phyloP scores from a whole-genome alignment of 2,329 filamentous ascomycete genomes.

The Nigrospora osmanthi region DNA sequence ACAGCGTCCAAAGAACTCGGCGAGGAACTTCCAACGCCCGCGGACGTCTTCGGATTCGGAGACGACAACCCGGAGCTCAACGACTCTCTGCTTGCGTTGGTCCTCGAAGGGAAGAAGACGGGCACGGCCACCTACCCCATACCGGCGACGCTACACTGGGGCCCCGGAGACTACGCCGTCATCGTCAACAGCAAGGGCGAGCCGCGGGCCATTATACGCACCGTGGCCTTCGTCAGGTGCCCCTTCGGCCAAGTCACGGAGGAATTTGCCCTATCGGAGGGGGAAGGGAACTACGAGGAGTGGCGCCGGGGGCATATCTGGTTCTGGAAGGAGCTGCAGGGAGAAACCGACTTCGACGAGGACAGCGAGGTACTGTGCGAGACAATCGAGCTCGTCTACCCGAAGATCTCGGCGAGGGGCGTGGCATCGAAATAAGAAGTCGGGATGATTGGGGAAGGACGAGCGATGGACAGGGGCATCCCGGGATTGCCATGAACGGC shows the following conservation, averaged over 20 bases:
- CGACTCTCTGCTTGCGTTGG: constrained; percentile 10
- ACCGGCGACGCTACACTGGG: constrained; percentile 18
- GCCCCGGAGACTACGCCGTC: constrained; percentile 16
- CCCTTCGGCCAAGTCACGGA: constrained; percentile 1
- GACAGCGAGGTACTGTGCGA: too few relatives aligned
- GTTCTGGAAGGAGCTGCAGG: constrained; percentile 7
- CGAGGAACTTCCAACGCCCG: constrained; percentile 11
- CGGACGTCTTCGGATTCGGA: constrained; percentile 19
- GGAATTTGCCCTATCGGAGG: constrained; percentile 20
- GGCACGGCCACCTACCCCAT: constrained; percentile 21
- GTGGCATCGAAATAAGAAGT: too few relatives aligned
- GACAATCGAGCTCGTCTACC: too few relatives aligned
- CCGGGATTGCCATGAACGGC: too few relatives aligned
- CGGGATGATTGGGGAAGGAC: too few relatives aligned
- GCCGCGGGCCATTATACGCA: too few relatives aligned
- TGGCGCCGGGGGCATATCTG: constrained; percentile 16
- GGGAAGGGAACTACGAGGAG: constrained; percentile 16
- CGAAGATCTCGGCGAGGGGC: too few relatives aligned
- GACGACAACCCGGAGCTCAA: constrained; percentile 7
- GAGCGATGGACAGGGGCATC: too few relatives aligned
- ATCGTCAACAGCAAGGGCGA: constrained; percentile 14
- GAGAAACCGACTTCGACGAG: too few relatives aligned
- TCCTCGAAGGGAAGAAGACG: constrained; percentile 16
- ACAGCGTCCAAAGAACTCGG: constrained; percentile 12
- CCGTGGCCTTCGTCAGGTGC: too few relatives aligned